A percentile compares a stretch with the other conserved stretches of the same genome.
Conservation (phyloP, 331 rosid genomes). For the Erythrophleum ivorense region DNA sequence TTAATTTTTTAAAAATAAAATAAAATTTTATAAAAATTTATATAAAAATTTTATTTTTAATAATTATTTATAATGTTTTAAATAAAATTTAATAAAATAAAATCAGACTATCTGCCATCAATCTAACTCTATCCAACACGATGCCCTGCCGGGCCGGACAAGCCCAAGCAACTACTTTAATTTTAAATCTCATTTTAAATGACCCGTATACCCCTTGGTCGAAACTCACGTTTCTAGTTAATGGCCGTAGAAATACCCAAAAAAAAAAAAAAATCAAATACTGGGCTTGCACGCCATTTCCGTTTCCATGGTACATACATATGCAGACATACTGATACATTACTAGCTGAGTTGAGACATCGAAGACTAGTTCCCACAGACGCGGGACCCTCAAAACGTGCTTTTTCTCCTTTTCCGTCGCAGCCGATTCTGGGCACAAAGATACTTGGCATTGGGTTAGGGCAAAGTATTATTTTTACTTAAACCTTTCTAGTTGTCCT, state of each 20-base stretch:
- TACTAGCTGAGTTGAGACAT: not conserved
- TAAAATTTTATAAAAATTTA: too few species aligned
- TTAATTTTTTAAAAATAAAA: too few species aligned
- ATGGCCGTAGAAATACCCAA: too few species aligned
- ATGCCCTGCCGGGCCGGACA: too few species aligned
- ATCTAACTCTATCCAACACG: too few species aligned
- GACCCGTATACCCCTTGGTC: too few species aligned
- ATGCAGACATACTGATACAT: not conserved
- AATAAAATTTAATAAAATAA: too few species aligned
- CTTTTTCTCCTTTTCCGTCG: not conserved
- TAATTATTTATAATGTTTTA: too few species aligned
- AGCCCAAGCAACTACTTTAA: too few species aligned
- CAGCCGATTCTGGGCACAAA: conserved; percentile 1
- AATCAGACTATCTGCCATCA: too few species aligned
- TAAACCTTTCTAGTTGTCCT: not conserved
- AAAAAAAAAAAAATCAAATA: not conserved
- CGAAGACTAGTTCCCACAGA: not conserved
- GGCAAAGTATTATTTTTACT: conserved; percentile 45
- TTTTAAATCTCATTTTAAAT: too few species aligned
- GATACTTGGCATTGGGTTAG: conserved; percentile 30
- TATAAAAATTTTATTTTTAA: too few species aligned
- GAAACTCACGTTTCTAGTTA: not conserved
- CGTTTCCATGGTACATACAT: not conserved
- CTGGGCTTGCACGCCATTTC: not conserved
- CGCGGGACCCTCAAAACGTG: not conserved